Evolutionary conservation across 768 basidiomycete species (phyloP).

Genomic region (Mycena amicta): DNA sequence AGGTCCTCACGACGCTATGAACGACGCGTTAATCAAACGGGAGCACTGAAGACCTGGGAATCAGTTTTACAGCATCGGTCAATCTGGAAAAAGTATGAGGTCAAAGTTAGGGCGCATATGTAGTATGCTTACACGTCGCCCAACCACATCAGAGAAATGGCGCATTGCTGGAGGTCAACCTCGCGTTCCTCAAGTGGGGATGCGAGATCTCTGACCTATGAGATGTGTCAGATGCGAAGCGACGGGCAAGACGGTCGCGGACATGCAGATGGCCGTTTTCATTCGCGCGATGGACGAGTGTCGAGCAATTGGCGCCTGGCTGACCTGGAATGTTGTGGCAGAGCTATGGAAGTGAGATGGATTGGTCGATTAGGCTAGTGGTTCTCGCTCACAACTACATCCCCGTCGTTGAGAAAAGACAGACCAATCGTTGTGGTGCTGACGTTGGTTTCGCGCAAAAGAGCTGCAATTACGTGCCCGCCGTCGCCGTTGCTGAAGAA

Average conservation of each 20-base stretch:
- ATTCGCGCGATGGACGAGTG: slow-evolving; percentile 10
- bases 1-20: slow-evolving; percentile 48
- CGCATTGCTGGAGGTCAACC: slow-evolving; percentile 33
- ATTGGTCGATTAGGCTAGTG: too few relatives aligned
- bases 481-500: slow-evolving; percentile 40
- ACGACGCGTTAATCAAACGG: slow-evolving; percentile 14
- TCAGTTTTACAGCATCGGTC: slow-evolving; percentile 29
- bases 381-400: slow-evolving; percentile 23
- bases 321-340: slow-evolving; percentile 44
- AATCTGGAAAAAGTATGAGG: slow-evolving; percentile 28
- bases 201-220: slow-evolving; percentile 16
- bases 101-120: neutral
- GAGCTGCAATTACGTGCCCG: slow-evolving; percentile 31
- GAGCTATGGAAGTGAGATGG: slow-evolving; percentile 18
- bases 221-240: neutral
- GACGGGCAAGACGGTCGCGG: neutral
- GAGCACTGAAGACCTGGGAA: neutral
- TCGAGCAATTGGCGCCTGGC: slow-evolving; percentile 27
- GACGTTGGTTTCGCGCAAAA: slow-evolving; percentile 26
- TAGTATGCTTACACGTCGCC: slow-evolving; percentile 41
- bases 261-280: slow-evolving; percentile 13
- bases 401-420: slow-evolving; percentile 21
- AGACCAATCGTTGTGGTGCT: slow-evolving; percentile 10
- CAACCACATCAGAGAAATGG: slow-evolving; percentile 48
- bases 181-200: neutral